Evolutionary conservation across 257 asterid genomes (phyloP).

Genomic region (Gentiana straminea): DNA sequence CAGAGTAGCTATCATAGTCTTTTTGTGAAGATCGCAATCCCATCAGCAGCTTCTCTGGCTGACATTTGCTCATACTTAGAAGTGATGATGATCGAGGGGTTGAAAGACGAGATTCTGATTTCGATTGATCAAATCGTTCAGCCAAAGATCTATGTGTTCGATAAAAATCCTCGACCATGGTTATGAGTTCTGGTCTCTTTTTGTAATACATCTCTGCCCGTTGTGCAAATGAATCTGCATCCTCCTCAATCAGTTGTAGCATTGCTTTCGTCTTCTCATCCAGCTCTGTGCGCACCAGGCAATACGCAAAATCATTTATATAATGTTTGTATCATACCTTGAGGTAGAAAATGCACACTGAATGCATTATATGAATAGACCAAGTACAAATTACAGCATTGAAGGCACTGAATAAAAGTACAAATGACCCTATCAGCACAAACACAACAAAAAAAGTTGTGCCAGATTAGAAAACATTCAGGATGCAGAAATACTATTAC

Average conservation of each 20-base stretch:
- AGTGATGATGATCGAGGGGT: conserved; percentile 46
- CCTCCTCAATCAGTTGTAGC: conserved; percentile 68
- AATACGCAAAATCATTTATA: too few species aligned
- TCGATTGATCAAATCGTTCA: conserved; percentile 54
- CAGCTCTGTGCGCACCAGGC: conserved; percentile 33
- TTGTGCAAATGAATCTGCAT: conserved; percentile 81
- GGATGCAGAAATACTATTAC: too few species aligned
- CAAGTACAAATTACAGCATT: too few species aligned
- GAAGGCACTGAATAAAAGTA: too few species aligned
- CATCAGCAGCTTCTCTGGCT: conserved; percentile 27
- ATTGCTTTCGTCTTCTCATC: conserved; percentile 57
- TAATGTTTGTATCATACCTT: too few species aligned
- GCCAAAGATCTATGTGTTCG: conserved; percentile 68
- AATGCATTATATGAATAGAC: too few species aligned
- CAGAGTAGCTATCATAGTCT: conserved; percentile 74
- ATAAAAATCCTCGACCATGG: conserved; percentile 72
- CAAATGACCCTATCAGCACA: too few species aligned
- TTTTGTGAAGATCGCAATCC: conserved; percentile 29
- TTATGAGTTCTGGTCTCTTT: conserved; percentile 75
- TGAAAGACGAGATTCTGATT: conserved; percentile 45
- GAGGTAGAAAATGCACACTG: too few species aligned
- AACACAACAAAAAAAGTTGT: too few species aligned
- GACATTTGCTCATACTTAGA: conserved; percentile 31
- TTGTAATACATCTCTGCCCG: conserved; percentile 88
- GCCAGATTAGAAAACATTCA: too few species aligned